Evolutionary conservation across 2,329 filamentous ascomycete genomes (phyloP), one percentile per base, ranked within the genome.

Genomic region (Truncatella angustata): DNA sequence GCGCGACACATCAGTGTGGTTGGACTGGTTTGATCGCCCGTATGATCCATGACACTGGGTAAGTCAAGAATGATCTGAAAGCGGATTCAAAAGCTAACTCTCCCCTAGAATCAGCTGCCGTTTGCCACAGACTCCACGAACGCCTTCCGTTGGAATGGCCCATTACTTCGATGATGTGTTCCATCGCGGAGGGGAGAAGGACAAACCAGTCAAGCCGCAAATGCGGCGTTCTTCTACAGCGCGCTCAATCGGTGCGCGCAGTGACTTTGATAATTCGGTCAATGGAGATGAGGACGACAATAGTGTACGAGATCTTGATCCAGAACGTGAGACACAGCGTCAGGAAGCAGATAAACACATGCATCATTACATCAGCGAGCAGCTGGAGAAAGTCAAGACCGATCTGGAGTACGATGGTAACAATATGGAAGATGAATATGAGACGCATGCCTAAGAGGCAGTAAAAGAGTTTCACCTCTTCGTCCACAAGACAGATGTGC

Each of bases 41-140:
- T 72, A 89, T 97, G 84, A 97, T 97, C 54, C 93, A 97, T 63
- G 94, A 97, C 66, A 97, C 93, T 60, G 93, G 92, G 90, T 94
- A 85, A 76, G 86, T 73, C 39, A 10, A 35, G 24, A 20, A 14
- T 9, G 12, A 26, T 10, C 11, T 44, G 7, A 21, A n/a, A 24
- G 16, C 24, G n/a, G n/a, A n/a, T n/a, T n/a, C n/a, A 12, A n/a
- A 16, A 54, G 63, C 77, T 84, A 71, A 83, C 68, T 39, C 48
- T 14, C 26, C 2, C 37, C 52, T 58, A 93, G 90, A 60, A 81
- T 95, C 66, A 94, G 85, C 67, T 96, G 92, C 69, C 90, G 92
- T 63, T 84, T 96, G 12, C 92, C 93, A 1, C 91, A 97, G 64
- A 97, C 94, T 1, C 94, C 94, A 12, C 88, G 91, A 46, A 95